Base-by-base conservation (phyloP, 371 early-diverging fungal species). In the Rhizomucor miehei region DNA sequence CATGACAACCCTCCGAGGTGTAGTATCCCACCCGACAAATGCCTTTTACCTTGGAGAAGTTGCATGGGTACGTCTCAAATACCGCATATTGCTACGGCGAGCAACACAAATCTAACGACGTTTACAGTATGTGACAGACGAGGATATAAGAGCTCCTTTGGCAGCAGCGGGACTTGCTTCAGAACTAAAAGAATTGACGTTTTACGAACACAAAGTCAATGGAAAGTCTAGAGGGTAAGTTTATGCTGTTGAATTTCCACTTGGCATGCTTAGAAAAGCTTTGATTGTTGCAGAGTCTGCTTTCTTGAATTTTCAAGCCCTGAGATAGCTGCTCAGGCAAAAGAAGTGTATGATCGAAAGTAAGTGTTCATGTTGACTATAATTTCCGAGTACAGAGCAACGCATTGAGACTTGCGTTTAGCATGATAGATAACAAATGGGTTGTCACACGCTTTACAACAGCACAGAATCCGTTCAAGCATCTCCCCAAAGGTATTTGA, bases 151-250 rank as follows among this genome's bases (percentile, higher is more conserved):
- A 34, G 58, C 48, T 16, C 67, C 76, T 23, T 65, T 74, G 12
- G 48, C 63, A 23, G 67, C 79, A 16, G 69, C 66, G 17, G 71
- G 74, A n/a, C 48, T 74, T n/a, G 61, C 53, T 14, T 52, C 52
- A 10, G 69, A 74, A 13, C 56, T 80, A 16, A 66, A 63, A 41
- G 81, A 82, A 19, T 48, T 82, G 21, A 72, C 75, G 13, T 85
- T 85, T 58, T 70, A 66, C 49, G 86, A 85, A 51, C 79, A 82
- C 54, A 85, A 85, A 65, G 71, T 79, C 29, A 85, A 85, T 54
- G 86, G 86, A 39, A 85, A 85, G 67, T 84, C 84, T 54, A 60
- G 80, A 60, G 86, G 81, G 77, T 79, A 73, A 47, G 56, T 36
- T 50, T 11, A 11, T 17, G 23, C 14, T 13, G n/a, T 17, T 34